These are phyloP conservation scores for Hymenoscyphus occultus DNA, from an alignment of 2,329 filamentous ascomycete genomes.

Conservation along the genomic window DNA sequence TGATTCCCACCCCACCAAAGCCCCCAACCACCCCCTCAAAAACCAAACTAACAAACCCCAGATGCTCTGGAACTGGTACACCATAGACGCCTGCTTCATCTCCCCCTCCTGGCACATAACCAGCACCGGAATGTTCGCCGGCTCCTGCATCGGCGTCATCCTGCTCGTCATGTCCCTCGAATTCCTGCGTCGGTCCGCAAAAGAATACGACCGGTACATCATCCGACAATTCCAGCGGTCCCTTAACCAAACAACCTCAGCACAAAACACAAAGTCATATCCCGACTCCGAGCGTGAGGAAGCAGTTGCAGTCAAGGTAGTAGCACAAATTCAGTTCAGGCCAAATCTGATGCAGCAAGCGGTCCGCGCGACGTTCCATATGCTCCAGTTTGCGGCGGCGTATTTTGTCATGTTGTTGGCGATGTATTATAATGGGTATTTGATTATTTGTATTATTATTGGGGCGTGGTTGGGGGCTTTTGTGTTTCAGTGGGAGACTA, in stretches of 20 bases:
- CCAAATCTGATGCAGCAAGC: slow-evolving; percentile 65
- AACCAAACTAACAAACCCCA: slow-evolving; percentile 33
- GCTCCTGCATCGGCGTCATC: slow-evolving; percentile 74
- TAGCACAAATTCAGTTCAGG: slow-evolving; percentile 39
- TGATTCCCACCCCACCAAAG: background rate
- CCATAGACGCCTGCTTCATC: slow-evolving; percentile 71
- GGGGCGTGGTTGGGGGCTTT: slow-evolving; percentile 72
- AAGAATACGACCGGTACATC: slow-evolving; percentile 70
- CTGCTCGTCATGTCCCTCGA: slow-evolving; percentile 72
- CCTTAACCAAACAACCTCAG: no score
- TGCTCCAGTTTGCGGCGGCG: slow-evolving; percentile 68
- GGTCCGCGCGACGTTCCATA: slow-evolving; percentile 64
- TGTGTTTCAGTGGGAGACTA: slow-evolving; percentile 67
- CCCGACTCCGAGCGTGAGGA: background rate
- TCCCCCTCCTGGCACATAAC: slow-evolving; percentile 66
- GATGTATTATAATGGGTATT: slow-evolving; percentile 67
- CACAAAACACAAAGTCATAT: background rate
- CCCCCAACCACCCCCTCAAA: background rate
- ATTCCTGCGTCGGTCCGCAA: slow-evolving; percentile 63
- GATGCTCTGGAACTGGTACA: slow-evolving; percentile 83
- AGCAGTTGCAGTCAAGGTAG: no score
- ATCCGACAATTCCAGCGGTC: slow-evolving; percentile 50
- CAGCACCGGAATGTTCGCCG: slow-evolving; percentile 70
- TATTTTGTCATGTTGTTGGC: slow-evolving; percentile 76
- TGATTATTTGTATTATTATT: slow-evolving; percentile 78